phyloP scores from a whole-genome alignment of 352 stramenopile species.

The Globisporangium mamillatum region DNA sequence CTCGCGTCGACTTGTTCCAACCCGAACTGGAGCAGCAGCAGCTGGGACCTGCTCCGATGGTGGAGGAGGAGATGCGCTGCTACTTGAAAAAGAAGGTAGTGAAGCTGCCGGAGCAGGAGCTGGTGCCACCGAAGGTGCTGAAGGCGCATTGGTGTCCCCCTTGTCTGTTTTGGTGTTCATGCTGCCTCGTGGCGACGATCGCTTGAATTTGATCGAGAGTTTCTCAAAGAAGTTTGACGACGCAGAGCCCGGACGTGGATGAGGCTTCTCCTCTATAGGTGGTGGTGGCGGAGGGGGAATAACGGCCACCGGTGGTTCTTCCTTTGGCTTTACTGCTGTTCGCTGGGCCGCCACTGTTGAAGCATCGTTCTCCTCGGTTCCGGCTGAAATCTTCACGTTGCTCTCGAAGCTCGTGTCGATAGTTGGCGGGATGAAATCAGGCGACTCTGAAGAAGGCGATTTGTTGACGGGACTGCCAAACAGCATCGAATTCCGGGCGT shows the following conservation, averaged over 20 bases:
- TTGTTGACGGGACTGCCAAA: constrained; percentile 19
- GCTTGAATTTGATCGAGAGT: constrained; percentile 79
- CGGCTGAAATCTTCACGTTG: background rate
- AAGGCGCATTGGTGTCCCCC: constrained; percentile 20
- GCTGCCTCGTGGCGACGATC: constrained; percentile 50
- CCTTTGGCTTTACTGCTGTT: background rate
- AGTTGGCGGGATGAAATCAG: background rate
- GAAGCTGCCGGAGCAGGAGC: background rate
- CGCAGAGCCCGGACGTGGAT: constrained; percentile 26
- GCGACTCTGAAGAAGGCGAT: constrained; percentile 6
- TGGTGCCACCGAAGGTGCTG: constrained; percentile 1
- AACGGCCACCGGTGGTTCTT: background rate
- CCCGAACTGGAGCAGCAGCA: constrained; percentile 25
- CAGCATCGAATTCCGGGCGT: constrained; percentile 20
- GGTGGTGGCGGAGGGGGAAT: constrained; percentile 18
- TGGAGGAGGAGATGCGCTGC: constrained; percentile 7
- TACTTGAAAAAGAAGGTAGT: constrained; percentile 1
- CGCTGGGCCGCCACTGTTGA: background rate
- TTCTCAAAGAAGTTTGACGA: constrained; percentile 85
- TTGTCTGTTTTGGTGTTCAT: constrained; percentile 15
- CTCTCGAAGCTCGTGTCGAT: constrained; percentile 12
- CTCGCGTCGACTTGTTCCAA: constrained; percentile 32
- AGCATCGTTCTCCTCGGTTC: background rate
- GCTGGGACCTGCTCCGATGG: constrained; percentile 4
- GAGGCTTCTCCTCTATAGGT: constrained; percentile 35